Evolutionary conservation across 208 protist species (phyloP).

Genomic region (Crithidia thermophila): DNA sequence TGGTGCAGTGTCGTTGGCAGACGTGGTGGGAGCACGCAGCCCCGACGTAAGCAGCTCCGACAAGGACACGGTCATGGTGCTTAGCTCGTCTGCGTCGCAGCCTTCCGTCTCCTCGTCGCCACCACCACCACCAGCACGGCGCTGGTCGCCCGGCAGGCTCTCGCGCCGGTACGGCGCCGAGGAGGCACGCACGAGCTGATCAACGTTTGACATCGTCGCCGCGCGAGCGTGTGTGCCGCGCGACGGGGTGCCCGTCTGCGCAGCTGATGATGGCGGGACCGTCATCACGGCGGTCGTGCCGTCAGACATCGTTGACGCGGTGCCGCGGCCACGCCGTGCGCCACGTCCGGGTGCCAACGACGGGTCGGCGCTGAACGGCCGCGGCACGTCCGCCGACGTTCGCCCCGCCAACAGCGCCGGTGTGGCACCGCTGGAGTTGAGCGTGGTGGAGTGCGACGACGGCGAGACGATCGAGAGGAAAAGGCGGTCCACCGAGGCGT

Average conservation of each 20-base stretch:
- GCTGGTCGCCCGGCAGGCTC: too few species aligned
- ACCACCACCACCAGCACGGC: too few species aligned
- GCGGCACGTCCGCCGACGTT: too few species aligned
- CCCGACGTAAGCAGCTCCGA: neutral
- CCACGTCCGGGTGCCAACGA: too few species aligned
- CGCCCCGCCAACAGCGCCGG: neutral
- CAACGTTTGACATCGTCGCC: slow-evolving; percentile 14
- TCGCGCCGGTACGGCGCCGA: too few species aligned
- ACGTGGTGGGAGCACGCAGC: neutral
- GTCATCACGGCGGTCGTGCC: too few species aligned
- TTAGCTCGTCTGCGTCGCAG: neutral
- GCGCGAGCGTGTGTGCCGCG: neutral
- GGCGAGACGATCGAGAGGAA: slow-evolving; percentile 4
- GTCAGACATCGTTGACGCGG: neutral
- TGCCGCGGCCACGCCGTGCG: too few species aligned
- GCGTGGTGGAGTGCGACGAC: slow-evolving; percentile 9
- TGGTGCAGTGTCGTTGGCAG: neutral
- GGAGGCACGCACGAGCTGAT: neutral
- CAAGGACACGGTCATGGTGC: slow-evolving; percentile 7
- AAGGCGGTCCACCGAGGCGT: slow-evolving; percentile 5
- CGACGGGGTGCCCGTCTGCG: neutral
- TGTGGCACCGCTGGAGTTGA: slow-evolving; percentile 13
- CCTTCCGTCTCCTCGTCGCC: neutral
- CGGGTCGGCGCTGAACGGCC: too few species aligned
- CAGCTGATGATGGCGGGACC: too few species aligned